These are phyloP conservation scores for Hericium rajendrae DNA, from an alignment of 768 basidiomycete genomes.

Conservation along the genomic window DNA sequence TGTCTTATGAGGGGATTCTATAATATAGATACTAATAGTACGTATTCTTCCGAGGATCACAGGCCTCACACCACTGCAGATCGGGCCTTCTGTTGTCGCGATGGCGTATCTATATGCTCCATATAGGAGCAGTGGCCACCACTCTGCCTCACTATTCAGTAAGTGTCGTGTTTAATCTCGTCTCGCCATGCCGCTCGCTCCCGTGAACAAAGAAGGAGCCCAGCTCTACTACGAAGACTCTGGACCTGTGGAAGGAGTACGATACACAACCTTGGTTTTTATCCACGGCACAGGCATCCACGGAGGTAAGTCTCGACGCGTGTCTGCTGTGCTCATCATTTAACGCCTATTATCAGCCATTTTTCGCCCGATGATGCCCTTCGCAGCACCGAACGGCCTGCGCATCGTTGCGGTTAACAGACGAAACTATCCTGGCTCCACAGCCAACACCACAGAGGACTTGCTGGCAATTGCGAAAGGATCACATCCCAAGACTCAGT, in stretches of 20 bases:
- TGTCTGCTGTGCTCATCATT: no score
- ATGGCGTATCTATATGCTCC: background rate
- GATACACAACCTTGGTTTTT: constrained; percentile 13
- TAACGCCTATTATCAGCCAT: background rate
- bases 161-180: background rate
- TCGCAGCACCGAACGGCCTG: background rate
- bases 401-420: background rate
- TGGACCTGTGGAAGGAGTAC: constrained; percentile 2
- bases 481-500: background rate
- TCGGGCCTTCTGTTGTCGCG: background rate
- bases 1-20: background rate
- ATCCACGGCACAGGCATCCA: constrained; percentile 13
- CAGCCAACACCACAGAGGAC: background rate
- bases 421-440: background rate
- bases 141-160: background rate
- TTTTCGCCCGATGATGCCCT: background rate
- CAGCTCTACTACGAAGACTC: constrained; percentile 7
- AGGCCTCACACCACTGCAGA: background rate
- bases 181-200: constrained; percentile 8
- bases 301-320: no score
- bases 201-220: background rate
- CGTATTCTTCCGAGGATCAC: no score
- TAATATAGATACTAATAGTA: background rate
- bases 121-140: background rate
- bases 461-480: background rate